Evolutionary conservation across 1,139 yeast genomes (phyloP).

Genomic region (Eremothecium coryli): DNA sequence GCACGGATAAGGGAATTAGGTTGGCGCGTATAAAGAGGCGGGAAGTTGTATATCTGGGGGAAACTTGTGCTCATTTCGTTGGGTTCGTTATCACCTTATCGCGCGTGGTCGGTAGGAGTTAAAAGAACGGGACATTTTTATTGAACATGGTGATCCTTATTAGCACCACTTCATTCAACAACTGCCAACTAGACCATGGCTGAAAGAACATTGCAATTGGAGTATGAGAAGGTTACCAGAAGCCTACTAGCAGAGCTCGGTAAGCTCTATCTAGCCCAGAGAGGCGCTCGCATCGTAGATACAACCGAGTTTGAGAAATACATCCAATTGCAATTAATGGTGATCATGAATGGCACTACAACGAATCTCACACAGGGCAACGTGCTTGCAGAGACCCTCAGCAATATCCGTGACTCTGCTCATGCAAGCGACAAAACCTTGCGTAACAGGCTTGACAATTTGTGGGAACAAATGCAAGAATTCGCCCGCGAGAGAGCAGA

Average conservation of each 20-base stretch:
- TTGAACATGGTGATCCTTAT: too few relatives aligned
- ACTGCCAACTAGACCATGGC: too few relatives aligned
- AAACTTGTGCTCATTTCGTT: constrained; percentile 16
- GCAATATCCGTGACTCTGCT: not conserved
- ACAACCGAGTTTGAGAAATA: not conserved
- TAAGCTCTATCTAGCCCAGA: constrained; percentile 19
- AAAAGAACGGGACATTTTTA: too few relatives aligned
- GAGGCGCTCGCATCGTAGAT: constrained; percentile 9
- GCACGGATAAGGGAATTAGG: constrained; percentile 71
- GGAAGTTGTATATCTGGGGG: constrained; percentile 76
- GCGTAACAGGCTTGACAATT: not conserved
- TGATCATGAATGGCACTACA: not conserved
- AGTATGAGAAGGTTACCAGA: constrained; percentile 20
- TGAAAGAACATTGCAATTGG: constrained; percentile 17
- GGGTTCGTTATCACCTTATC: too few relatives aligned
- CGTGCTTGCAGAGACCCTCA: not conserved
- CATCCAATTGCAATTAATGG: constrained; percentile 1
- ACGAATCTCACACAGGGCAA: not conserved
- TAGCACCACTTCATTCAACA: not conserved
- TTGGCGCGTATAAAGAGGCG: constrained; percentile 87
- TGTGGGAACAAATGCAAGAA: constrained; percentile 5
- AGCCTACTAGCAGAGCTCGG: constrained; percentile 21
- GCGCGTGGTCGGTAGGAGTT: too few relatives aligned
- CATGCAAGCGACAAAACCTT: constrained; percentile 4
- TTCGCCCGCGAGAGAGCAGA: constrained; percentile 1